A percentile compares a stretch with the other conserved stretches of the same genome.
Conservation (phyloP, 352 stramenopile species). For the Pythium chondricola region DNA sequence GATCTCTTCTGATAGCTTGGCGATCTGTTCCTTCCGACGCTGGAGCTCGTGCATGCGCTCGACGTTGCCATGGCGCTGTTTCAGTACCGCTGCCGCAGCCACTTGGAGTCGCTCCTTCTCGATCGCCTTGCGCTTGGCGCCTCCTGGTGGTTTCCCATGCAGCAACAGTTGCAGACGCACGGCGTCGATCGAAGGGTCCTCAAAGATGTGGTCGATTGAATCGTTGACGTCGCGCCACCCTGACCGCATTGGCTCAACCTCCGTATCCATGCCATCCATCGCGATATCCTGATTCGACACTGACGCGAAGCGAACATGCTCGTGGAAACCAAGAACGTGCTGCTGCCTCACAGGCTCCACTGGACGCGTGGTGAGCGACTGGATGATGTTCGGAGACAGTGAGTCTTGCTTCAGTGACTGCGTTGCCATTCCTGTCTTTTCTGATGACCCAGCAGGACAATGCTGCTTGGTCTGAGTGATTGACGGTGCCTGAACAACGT, state of each 20-base stretch:
- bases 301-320: not conserved
- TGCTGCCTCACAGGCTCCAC: not conserved
- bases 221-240: conserved; percentile 35
- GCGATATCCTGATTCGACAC: not conserved
- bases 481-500: not conserved
- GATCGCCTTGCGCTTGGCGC: conserved; percentile 33
- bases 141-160: conserved; percentile 15
- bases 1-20: conserved; percentile 49
- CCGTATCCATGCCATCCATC: not conserved
- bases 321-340: too few species aligned
- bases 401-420: too few species aligned
- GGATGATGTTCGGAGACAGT: not conserved
- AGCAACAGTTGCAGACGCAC: conserved; percentile 36
- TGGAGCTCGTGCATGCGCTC: conserved; percentile 21
- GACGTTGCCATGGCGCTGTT: conserved; percentile 23
- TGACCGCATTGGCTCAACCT: not conserved
- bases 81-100: conserved; percentile 35
- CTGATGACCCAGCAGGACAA: not conserved
- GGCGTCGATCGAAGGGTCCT: conserved; percentile 42
- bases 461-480: not conserved
- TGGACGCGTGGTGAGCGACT: not conserved
- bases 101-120: conserved; percentile 36
- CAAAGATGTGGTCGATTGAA: conserved; percentile 55
- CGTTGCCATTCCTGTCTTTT: not conserved
- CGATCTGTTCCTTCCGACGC: conserved; percentile 34